Evolutionary conservation across 1,284 basidiomycete species (phyloP), one percentile per base, ranked within the genome.

Genomic region (Ceratobasidium sp.): DNA sequence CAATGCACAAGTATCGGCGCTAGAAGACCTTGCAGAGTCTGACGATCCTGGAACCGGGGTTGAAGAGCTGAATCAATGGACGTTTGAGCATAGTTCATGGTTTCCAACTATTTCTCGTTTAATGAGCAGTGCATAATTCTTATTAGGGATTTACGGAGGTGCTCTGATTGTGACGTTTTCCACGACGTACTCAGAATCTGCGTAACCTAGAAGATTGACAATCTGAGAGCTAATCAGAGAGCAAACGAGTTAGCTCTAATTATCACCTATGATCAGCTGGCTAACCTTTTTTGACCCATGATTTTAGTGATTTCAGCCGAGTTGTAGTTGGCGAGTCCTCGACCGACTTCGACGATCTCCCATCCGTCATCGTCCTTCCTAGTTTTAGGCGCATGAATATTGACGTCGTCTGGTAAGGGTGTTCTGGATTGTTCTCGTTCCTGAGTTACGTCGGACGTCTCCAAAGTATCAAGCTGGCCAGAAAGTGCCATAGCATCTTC

Each of bases 251-350:
- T 61, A 79, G 60, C 33, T 7, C 60, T 74, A 68, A 65, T 76
- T 65, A 53, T 39, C 42, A 11, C 10, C 42, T 45, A 17, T 45
- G 42, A 45, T 45, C 49, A 15, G 53, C 56, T 28, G 45, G 84
- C 89, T 60, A 80, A 95, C 95, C 95, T 97, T 83, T 96, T 94
- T 81, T 94, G 82, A 1, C 97, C 97, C 83, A 95, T 97, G 77
- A 99, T 92, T 77, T 91, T 89, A 75, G 90, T 88, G 79, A 98
- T 96, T 84, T 99, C 97, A 56, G 91, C 92, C 56, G 94, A 97
- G 82, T 98, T 99, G 83, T 98, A 99, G 84, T 97, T 98, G 11
- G 95, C 95, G 58, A 99, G 86, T 0, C 97, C 98, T 56, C 97
- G 89, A 0, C 97, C 98, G 35, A 99, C 94, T 83, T 98, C 97